Base-by-base conservation (phyloP, 257 asterid genomes). In the Mentha longifolia region DNA sequence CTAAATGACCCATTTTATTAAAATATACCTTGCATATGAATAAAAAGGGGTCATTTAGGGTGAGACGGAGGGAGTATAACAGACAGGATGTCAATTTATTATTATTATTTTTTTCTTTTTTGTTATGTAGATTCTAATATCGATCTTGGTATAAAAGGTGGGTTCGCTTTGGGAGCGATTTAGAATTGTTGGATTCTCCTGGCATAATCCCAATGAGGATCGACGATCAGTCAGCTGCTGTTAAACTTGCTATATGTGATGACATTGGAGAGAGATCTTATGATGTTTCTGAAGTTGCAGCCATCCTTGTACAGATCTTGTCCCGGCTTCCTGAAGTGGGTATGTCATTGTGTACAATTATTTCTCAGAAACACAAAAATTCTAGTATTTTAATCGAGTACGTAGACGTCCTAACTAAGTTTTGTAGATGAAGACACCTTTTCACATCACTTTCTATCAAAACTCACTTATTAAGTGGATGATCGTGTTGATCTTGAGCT, bases 181-280 rank as follows among this genome's bases (percentile, higher is more conserved):
- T 92, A 50, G 98, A 91, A 81, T 74, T 95, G 80, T 83, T 92
- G 65, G 99, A 95, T 81, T 91, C 99, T 51, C 98, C 99, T 51
- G 98, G 99, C 15, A 84, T 94, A 67, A 85, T 91, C 76, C 98
- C 98, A 45, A 94, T 94, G 99, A 88, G 98, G 79, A 88, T 89
- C 71, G 88, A 87, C 50, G 97, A 93, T 79, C 98, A 91, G 66
- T 75, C 96, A 69, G 92, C 96, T 72, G 97, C 97, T 49, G 78
- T 93, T 55, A 93, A 93, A 79, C 97, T 93, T 60, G 97, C 98
- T 74, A 88, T 93, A 55, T 93, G 98, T 52, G 95, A 93, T 79
- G 98, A 93, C 81, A 93, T 91, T 78, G 98, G 98, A 25, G 98
- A 93, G 84, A 82, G 95, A 77, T 91, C 96, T 65, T 93, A 93